Conservation (phyloP, 805 yeast genomes). For the Metschnikowia anglica region DNA sequence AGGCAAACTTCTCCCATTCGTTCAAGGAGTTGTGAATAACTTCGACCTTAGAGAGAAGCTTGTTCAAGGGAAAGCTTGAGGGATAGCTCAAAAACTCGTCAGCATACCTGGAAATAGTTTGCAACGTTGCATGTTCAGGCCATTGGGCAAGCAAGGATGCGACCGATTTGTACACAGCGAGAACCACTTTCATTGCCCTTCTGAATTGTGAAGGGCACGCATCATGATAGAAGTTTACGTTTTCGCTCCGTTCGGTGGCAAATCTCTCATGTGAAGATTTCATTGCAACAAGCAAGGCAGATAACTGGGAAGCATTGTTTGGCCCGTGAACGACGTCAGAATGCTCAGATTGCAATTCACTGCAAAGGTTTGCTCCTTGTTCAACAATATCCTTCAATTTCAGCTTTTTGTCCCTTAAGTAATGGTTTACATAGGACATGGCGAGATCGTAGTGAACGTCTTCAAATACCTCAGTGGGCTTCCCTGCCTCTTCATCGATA, state of each 20-base stretch:
- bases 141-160: constrained; percentile 57
- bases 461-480: constrained; percentile 30
- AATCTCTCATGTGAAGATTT: constrained; percentile 22
- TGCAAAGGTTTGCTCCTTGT: constrained; percentile 17
- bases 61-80: constrained; percentile 69
- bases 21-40: constrained; percentile 77
- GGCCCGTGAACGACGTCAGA: constrained; percentile 15
- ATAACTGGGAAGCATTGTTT: constrained; percentile 25
- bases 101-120: constrained; percentile 60
- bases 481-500: constrained; percentile 8
- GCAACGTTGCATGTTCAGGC: constrained; percentile 95
- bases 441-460: constrained; percentile 52
- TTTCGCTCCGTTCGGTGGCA: constrained; percentile 14
- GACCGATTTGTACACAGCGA: constrained; percentile 35
- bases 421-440: constrained; percentile 45
- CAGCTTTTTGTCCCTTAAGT: constrained; percentile 23
- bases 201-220: constrained; percentile 59
- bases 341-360: constrained; percentile 13
- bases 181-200: constrained; percentile 50
- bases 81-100: constrained; percentile 65
- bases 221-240: constrained; percentile 61
- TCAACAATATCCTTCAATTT: constrained; percentile 11
- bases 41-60: constrained; percentile 77
- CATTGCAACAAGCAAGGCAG: constrained; percentile 24
- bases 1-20: constrained; percentile 95